These are phyloP conservation scores for Aspergillus tanneri DNA, from an alignment of 2,329 filamentous ascomycete species.

Conservation along the genomic window DNA sequence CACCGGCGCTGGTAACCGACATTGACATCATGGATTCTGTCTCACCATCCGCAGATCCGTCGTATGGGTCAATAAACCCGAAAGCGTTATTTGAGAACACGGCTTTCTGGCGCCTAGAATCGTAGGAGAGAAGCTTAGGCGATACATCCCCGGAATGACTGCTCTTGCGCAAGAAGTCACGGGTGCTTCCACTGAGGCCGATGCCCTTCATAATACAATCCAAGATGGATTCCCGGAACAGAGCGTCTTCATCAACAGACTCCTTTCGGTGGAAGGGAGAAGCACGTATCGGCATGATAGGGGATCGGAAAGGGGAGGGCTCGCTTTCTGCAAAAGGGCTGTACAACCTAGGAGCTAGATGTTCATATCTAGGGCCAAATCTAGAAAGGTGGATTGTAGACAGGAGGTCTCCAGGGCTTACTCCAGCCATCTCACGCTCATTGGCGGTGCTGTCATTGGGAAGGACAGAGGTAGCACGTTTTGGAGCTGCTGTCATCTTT, in stretches of 20 bases:
- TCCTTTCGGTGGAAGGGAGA: conserved; percentile 67
- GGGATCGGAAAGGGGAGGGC: conserved; percentile 36
- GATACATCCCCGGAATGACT: conserved; percentile 76
- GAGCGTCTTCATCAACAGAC: conserved; percentile 78
- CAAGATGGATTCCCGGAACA: conserved; percentile 86
- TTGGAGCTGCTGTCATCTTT: conserved; percentile 49
- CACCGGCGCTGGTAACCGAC: conserved; percentile 65
- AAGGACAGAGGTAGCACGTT: conserved; percentile 22
- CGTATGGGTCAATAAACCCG: conserved; percentile 83
- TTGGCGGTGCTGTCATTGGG: conserved; percentile 22
- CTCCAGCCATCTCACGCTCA: conserved; percentile 44
- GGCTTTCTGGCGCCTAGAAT: conserved; percentile 75
- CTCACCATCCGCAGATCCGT: conserved; percentile 71
- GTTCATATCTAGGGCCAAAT: conserved; percentile 53
- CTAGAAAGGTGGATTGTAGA: conserved; percentile 73
- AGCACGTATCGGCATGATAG: conserved; percentile 26
- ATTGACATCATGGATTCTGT: conserved; percentile 74
- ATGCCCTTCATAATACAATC: conserved; percentile 96
- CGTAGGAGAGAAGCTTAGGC: conserved; percentile 78
- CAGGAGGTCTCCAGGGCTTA: conserved; percentile 74
- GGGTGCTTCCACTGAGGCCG: conserved; percentile 67
- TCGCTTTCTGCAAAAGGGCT: conserved; percentile 49
- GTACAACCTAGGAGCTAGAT: conserved; percentile 31
- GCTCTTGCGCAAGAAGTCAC: conserved; percentile 62
- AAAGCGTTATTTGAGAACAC: conserved; percentile 88